phyloP scores from a whole-genome alignment of 2,329 filamentous ascomycete species.

The Mollisiaceae sp. region DNA sequence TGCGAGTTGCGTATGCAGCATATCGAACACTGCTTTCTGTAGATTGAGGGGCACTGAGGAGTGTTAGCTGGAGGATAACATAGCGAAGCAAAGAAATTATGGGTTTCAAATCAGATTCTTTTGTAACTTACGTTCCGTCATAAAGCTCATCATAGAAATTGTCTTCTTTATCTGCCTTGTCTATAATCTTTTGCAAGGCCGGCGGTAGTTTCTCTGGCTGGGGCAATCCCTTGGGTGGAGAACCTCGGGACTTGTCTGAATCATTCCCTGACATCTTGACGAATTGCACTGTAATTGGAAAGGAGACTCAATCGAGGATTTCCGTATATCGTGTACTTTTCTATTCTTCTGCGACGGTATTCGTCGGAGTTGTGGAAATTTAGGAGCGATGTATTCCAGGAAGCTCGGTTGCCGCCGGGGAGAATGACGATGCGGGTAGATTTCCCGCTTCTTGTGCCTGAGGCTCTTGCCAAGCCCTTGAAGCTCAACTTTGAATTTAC shows the following conservation, averaged over 20 bases:
- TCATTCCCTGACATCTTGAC: slow-evolving; percentile 38
- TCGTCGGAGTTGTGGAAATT: slow-evolving; percentile 5
- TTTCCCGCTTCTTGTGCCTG: background rate
- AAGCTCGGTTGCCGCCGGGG: slow-evolving; percentile 22
- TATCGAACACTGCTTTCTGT: slow-evolving; percentile 89
- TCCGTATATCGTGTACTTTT: background rate
- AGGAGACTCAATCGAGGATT: background rate
- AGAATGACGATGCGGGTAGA: slow-evolving; percentile 20
- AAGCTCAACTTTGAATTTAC: slow-evolving; percentile 29
- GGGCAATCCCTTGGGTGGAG: slow-evolving; percentile 36
- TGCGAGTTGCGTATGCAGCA: slow-evolving; percentile 85
- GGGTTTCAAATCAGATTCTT: background rate
- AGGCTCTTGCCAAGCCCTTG: slow-evolving; percentile 19
- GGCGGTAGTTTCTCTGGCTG: slow-evolving; percentile 53
- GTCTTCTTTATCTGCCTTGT: slow-evolving; percentile 66
- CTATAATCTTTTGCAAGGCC: slow-evolving; percentile 61
- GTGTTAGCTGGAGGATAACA: slow-evolving; percentile 18
- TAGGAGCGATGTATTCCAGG: slow-evolving; percentile 1
- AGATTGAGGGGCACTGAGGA: slow-evolving; percentile 69
- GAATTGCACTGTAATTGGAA: slow-evolving; percentile 5
- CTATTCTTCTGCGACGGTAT: background rate
- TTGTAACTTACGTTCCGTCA: slow-evolving; percentile 73
- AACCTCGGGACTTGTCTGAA: slow-evolving; percentile 31
- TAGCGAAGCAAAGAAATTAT: background rate
- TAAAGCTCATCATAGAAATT: slow-evolving; percentile 78